These are phyloP conservation scores for Acephala macrosclerotiorum DNA, from an alignment of 2,329 filamentous ascomycete species.

Conservation along the genomic window DNA sequence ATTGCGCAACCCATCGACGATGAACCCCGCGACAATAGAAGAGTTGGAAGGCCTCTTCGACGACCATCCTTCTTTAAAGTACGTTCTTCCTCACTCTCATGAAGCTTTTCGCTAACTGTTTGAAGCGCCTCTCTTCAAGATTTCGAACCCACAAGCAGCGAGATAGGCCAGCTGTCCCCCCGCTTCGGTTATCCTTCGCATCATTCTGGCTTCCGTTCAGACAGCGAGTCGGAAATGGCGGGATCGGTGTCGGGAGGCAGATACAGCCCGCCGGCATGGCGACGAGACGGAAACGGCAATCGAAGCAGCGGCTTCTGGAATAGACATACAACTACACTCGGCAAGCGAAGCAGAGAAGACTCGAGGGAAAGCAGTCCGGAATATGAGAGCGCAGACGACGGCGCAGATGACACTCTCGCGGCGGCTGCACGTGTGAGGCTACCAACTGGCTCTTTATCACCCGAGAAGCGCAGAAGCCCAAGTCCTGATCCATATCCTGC, in stretches of 20 bases:
- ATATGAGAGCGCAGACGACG: conserved; percentile 63
- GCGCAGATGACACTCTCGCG: conserved; percentile 40
- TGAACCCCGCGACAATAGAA: conserved; percentile 47
- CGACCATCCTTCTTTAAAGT: conserved; percentile 63
- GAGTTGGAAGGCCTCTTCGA: conserved; percentile 57
- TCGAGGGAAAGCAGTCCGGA: conserved; percentile 66
- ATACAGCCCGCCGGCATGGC: conserved; percentile 73
- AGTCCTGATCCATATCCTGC: conserved; percentile 54
- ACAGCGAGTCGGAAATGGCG: conserved; percentile 47
- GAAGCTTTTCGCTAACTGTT: too few relatives aligned
- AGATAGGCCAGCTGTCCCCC: conserved; percentile 46
- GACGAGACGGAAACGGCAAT: conserved; percentile 52
- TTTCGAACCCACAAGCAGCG: conserved; percentile 60
- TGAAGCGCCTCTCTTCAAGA: conserved; percentile 62
- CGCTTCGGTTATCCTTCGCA: conserved; percentile 61
- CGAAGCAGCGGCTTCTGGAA: conserved; percentile 53
- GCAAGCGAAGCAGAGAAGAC: conserved; percentile 56
- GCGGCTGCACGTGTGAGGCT: conserved; percentile 46
- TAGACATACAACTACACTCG: conserved; percentile 59
- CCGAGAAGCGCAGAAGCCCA: conserved; percentile 61
- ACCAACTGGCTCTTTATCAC: conserved; percentile 60
- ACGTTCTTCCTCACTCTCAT: too few relatives aligned
- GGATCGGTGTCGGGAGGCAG: conserved; percentile 57
- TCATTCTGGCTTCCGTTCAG: conserved; percentile 69
- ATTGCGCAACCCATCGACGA: conserved; percentile 13